Evolutionary conservation across 257 asterid species (phyloP), one percentile per base, ranked within the genome.

Genomic region (Solanum etuberosum): DNA sequence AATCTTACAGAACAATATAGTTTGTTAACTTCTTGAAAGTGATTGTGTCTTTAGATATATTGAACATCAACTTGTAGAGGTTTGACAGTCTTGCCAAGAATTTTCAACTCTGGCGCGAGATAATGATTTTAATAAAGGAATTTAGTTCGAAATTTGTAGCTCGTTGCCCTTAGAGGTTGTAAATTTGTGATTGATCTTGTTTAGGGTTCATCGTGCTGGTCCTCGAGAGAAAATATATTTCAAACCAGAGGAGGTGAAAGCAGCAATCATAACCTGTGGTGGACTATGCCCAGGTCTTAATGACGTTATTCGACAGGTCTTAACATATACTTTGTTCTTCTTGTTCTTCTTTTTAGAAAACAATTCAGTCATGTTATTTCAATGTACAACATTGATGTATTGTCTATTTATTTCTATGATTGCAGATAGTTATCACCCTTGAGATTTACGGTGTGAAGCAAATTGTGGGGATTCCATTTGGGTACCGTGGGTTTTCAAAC

Each of bases 251-350:
- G 95, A 94, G 83, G 98, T 96, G 57, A 96, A 95, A 91, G 97
- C 99, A 86, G 99, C 99, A 70, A 94, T 95, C 85, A 94, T 96
- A 73, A 96, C 99, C 54, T 96, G 99, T 91, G 99, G 99, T 35
- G 99, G 99, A 73, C 99, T 96, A 90, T 96, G 99, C 90, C 99
- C 99, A 87, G 99, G 99, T 76, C 97, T 96, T 82, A 96, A 96
- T 90, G 98, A 96, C 91, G 98, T 96, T 54, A 94, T 94, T 70
- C 91, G 98, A 84, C 98, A 96, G 95, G 98, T 96, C 91, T 32
- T 83, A 42, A 57, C 46, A 65, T 87, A 15, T 46, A 51, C 35
- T 48, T 67, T 82, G 7, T 42, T 54, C 14, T 35, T 35, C 10
- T 6, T 54, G 63, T 51, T 35, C 1, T 71, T 18, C 25, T 73